Evolutionary conservation across 1,284 basidiomycete species (phyloP), one percentile per base, ranked within the genome.

Genomic region (Heterobasidion irregulare): DNA sequence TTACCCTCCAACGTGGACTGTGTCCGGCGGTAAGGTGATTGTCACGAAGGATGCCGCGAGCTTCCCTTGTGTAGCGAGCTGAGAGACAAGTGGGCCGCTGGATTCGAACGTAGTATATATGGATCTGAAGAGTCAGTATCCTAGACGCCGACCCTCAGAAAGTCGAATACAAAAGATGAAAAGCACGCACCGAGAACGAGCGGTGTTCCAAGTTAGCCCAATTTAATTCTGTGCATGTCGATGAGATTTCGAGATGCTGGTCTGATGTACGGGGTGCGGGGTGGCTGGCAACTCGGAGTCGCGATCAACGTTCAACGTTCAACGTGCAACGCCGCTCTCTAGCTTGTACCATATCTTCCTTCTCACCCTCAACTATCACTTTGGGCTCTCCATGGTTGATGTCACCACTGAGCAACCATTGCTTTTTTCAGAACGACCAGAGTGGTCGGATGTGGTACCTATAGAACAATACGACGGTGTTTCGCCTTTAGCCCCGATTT

Each of bases 401-500:
- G 26, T 26, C 26, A 26, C 26, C 26, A 5, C 26, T 26, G 12
- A 41, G 38, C 38, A 41, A 41, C n/a, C 38, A 8, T 41, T 41
- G 38, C n/a, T 41, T 41, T 41, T 87, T 62, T 70, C 80, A 34
- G 74, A 88, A 47, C 78, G 83, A 56, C 75, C 78, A 45, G 84
- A 86, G 56, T 97, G 92, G 92, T 69, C 71, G 12, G 94, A 95
- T 65, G 76, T 97, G 41, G 72, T 72, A 2, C 92, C 94, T 1
- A 66, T 94, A 13, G 75, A 80, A n/a, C 94, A 97, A 65, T 86
- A 89, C 58, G 92, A 95, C 59, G 77, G 77, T 19, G 72, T 80
- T 32, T 80, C 83, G 58, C 87, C 92, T 0, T 76, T 97, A 45
- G 92, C 92, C 0, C 89, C 92, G 1, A 97, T 97, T 67, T 85